Base-by-base conservation (phyloP, 768 basidiomycete genomes). In the Mycena belliarum region DNA sequence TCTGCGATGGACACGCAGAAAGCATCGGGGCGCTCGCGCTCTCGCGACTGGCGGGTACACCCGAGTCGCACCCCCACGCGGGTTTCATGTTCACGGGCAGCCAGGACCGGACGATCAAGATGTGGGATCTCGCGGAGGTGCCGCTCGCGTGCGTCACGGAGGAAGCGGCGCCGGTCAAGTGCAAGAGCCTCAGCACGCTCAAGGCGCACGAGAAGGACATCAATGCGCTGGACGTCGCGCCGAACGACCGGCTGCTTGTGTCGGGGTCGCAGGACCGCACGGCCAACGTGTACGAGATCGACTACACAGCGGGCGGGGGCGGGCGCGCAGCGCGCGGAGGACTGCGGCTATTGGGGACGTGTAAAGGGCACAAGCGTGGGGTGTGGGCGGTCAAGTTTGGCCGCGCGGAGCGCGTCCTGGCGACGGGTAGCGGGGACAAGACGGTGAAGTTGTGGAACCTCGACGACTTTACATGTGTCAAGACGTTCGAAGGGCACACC, bases 191-290 rank as follows among this genome's bases (percentile, higher is more conserved):
- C 32, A 81, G 82, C 32, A 98, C 97, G 14, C 83, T 88, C 48
- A 91, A 89, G 70, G 93, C 95, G 14, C 97, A 98, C 73, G 97
- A 98, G 52, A 98, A 98, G 75, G 97, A 98, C 73, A 98, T 99
- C 75, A 99, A 99, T 72, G 86, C 95, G 54, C 80, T 99, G 38
- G 97, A 98, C 70, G 79, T 98, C 16, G 79, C 96, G 4, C 95
- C 93, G 6, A 93, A 96, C 68, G 93, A 97, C 70, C 80, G 79
- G 58, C 73, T 95, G 55, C 82, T 98, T 43, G 96, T 87, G 10
- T 96, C 95, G 4, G 97, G 94, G 21, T 97, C 95, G 20, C 97
- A 98, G 70, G 97, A 99, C 73, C 89, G 90, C 57, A 93, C 92
- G 14, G 93, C 91, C 52, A 98, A 98, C 69, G 75, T 99, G 18